Conservation (phyloP, 2,329 filamentous ascomycete species). For the Alternaria tenuissima region DNA sequence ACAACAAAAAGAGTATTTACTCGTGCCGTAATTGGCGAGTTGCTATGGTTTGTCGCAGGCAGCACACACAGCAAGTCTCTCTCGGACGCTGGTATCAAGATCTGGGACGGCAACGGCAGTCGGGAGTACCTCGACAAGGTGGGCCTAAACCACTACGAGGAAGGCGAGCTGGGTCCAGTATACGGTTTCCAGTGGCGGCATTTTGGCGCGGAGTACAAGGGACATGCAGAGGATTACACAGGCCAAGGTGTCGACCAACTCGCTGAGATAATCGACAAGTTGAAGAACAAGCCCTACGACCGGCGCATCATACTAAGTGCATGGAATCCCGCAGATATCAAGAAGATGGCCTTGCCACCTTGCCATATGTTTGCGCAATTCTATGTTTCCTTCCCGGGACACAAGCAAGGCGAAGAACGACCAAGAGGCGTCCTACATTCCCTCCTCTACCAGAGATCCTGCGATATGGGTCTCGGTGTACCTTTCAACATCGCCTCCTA, state of each 20-base stretch:
- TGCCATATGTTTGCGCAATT: slow-evolving; percentile 99
- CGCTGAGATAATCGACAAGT: slow-evolving; percentile 85
- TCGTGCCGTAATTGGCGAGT: slow-evolving; percentile 86
- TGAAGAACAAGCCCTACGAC: slow-evolving; percentile 85
- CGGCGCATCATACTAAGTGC: slow-evolving; percentile 88
- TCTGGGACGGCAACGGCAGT: slow-evolving; percentile 97
- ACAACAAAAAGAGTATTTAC: slow-evolving; percentile 98
- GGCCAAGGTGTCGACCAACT: slow-evolving; percentile 94
- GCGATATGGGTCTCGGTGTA: slow-evolving; percentile 96
- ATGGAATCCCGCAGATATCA: slow-evolving; percentile 90
- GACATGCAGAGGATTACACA: slow-evolving; percentile 75
- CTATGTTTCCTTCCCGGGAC: slow-evolving; percentile 77
- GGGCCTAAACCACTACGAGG: slow-evolving; percentile 80
- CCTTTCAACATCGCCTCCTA: slow-evolving; percentile 98
- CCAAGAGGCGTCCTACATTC: slow-evolving; percentile 79
- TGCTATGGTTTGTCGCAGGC: slow-evolving; percentile 94
- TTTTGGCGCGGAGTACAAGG: slow-evolving; percentile 88
- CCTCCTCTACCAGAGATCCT: slow-evolving; percentile 90
- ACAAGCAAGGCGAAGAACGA: slow-evolving; percentile 40
- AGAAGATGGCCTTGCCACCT: slow-evolving; percentile 89
- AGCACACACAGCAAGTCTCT: slow-evolving; percentile 81
- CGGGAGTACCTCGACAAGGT: slow-evolving; percentile 88
- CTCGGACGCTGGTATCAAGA: slow-evolving; percentile 83
- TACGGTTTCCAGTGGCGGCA: slow-evolving; percentile 99
- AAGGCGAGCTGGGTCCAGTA: slow-evolving; percentile 91